Conservation (phyloP, 495 filamentous ascomycete species). For the Cercophora samala region DNA sequence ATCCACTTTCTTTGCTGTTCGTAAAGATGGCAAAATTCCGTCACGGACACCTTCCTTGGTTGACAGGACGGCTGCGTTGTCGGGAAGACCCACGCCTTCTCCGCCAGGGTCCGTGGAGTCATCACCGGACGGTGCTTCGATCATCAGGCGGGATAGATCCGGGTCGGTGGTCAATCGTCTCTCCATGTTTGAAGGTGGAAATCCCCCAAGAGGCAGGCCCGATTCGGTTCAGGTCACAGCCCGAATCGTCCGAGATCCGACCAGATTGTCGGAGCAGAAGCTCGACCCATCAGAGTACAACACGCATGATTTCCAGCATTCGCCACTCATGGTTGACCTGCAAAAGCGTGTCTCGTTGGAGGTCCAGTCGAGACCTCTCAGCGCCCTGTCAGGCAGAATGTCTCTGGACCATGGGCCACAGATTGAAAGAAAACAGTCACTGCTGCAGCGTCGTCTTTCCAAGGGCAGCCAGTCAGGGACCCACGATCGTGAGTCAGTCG, state of each 20-base stretch:
- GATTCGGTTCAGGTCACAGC: constrained; percentile 80
- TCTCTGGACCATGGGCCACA: constrained; percentile 21
- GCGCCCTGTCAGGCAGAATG: constrained; percentile 14
- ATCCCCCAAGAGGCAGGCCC: constrained; percentile 44
- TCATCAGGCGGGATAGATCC: constrained; percentile 35
- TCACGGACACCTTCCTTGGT: constrained; percentile 47
- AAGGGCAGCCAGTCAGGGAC: constrained; percentile 30
- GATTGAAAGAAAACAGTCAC: constrained; percentile 28
- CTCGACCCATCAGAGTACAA: constrained; percentile 39
- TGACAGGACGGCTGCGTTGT: constrained; percentile 42
- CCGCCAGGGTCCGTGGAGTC: constrained; percentile 44
- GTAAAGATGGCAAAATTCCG: constrained; percentile 38
- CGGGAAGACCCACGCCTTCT: constrained; percentile 33
- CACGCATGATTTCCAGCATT: constrained; percentile 64
- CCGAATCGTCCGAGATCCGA: constrained; percentile 65
- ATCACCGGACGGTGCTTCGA: constrained; percentile 37
- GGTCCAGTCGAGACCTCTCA: constrained; percentile 19
- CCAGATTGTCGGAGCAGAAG: constrained; percentile 42
- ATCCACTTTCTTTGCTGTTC: constrained; percentile 52
- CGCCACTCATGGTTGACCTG: constrained; percentile 67
- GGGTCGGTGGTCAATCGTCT: constrained; percentile 46
- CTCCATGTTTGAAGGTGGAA: constrained; percentile 46
- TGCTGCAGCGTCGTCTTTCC: constrained; percentile 40
- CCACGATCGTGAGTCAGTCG: constrained; percentile 29
- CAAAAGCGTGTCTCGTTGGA: constrained; percentile 44